Conservation (phyloP, 441 rosid species). For the Bocquillonia castaneifolia region DNA sequence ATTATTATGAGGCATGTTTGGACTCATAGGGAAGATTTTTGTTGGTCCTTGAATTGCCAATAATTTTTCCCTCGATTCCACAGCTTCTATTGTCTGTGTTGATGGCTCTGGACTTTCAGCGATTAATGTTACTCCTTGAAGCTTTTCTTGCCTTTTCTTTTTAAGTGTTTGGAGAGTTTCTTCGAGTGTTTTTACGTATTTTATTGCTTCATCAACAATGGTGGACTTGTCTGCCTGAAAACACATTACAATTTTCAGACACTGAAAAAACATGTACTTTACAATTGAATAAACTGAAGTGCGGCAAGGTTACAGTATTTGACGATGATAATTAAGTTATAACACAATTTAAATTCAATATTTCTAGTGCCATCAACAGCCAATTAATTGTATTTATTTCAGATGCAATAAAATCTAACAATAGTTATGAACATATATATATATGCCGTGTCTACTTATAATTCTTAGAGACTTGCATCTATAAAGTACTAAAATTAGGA, state of each 20-base stretch:
- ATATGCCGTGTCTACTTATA: background rate
- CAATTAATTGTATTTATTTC: no score
- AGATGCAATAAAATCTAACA: background rate
- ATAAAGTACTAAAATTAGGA: background rate
- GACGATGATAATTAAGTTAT: background rate
- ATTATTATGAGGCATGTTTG: constrained; percentile 16
- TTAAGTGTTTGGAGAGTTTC: constrained; percentile 37
- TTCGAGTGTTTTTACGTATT: constrained; percentile 43
- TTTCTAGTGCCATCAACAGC: background rate
- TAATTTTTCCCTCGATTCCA: constrained; percentile 41
- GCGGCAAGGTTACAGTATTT: no score
- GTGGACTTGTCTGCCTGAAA: constrained; percentile 59
- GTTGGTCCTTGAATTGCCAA: constrained; percentile 38
- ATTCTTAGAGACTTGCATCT: background rate
- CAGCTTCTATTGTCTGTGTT: constrained; percentile 19
- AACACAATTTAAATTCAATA: background rate
- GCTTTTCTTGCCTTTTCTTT: constrained; percentile 39
- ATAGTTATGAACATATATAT: no score
- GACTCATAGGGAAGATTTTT: constrained; percentile 16
- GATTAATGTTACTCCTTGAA: constrained; percentile 15
- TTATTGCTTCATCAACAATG: constrained; percentile 60
- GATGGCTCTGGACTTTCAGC: constrained; percentile 28
- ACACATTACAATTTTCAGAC: background rate
- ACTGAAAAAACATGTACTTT: no score
- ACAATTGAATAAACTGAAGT: no score